A percentile compares a stretch with the other conserved stretches of the same genome.
Conservation (phyloP, 805 yeast genomes). For the Komagataella pseudopastoris region DNA sequence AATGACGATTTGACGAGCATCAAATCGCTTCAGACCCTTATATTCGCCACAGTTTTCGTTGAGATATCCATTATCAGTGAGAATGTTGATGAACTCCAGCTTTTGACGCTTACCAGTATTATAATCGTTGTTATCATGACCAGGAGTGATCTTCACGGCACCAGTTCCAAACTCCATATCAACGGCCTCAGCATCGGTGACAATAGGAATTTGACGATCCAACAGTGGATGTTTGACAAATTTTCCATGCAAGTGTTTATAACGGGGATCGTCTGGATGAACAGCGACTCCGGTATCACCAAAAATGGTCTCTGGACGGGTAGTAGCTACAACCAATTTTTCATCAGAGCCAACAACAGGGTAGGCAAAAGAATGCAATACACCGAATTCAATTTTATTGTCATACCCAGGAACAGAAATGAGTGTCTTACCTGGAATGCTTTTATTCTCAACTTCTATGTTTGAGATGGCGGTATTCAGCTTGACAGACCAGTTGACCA, state of each 20-base stretch:
- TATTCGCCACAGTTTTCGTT: conserved; percentile 92
- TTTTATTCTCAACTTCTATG: conserved; percentile 91
- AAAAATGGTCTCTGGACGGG: conserved; percentile 96
- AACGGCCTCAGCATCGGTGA: conserved; percentile 85
- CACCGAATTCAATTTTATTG: conserved; percentile 89
- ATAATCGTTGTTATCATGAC: conserved; percentile 96
- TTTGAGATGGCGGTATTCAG: conserved; percentile 92
- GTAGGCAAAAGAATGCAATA: conserved; percentile 89
- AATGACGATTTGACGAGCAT: conserved; percentile 79
- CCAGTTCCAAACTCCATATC: conserved; percentile 99
- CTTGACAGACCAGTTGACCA: conserved; percentile 94
- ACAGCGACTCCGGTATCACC: conserved; percentile 98
- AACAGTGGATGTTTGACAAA: conserved; percentile 83
- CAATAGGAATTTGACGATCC: conserved; percentile 74
- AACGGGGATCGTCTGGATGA: conserved; percentile 89
- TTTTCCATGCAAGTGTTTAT: conserved; percentile 90
- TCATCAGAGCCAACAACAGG: conserved; percentile 79
- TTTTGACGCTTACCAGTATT: conserved; percentile 88
- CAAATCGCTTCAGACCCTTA: conserved; percentile 85
- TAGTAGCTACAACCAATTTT: conserved; percentile 84
- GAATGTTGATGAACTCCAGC: conserved; percentile 77
- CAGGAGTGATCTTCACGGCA: conserved; percentile 98
- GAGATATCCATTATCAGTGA: conserved; percentile 84
- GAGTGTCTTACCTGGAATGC: conserved; percentile 67
- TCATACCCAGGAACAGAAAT: conserved; percentile 84